phyloP scores from a whole-genome alignment of 1,139 yeast genomes.

The Geotrichum europaeum region DNA sequence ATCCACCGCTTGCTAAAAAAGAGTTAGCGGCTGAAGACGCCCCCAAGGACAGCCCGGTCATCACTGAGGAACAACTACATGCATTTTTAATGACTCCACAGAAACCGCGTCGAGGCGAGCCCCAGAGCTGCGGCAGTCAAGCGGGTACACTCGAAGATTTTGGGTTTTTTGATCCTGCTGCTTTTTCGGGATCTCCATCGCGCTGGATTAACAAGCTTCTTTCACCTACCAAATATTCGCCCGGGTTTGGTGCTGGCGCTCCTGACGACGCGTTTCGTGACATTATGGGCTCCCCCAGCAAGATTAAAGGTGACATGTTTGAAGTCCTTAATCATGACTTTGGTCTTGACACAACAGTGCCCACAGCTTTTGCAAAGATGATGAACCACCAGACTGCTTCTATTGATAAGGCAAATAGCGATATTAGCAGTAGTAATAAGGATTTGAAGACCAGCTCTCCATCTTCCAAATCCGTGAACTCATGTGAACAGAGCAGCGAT shows the following conservation, averaged over 20 bases:
- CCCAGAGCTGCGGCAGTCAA: neutral
- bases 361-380: slow-evolving; percentile 5
- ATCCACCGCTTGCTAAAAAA: neutral
- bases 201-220: slow-evolving; percentile 11
- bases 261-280: slow-evolving; percentile 6
- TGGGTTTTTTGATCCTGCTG: slow-evolving; percentile 8
- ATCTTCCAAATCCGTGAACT: neutral
- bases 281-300: slow-evolving; percentile 12
- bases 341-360: slow-evolving; percentile 1
- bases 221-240: slow-evolving; percentile 6
- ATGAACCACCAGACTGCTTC: neutral
- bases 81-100: slow-evolving; percentile 2
- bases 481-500: neutral
- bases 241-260: slow-evolving; percentile 1
- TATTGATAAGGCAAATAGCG: neutral
- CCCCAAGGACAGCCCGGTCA: neutral
- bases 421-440: neutral
- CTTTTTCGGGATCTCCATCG: slow-evolving; percentile 15
- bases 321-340: slow-evolving; percentile 2
- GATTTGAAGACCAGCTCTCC: neutral
- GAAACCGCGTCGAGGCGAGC: neutral
- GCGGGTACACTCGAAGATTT: slow-evolving; percentile 6
- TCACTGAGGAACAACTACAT: slow-evolving; percentile 3
- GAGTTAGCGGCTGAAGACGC: neutral
- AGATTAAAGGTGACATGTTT: slow-evolving; percentile 4